Percentiles rank a stretch among this genome's conserved stretches.
phyloP scores from a whole-genome alignment of 345 rosid species.

The Populus deltoides region DNA sequence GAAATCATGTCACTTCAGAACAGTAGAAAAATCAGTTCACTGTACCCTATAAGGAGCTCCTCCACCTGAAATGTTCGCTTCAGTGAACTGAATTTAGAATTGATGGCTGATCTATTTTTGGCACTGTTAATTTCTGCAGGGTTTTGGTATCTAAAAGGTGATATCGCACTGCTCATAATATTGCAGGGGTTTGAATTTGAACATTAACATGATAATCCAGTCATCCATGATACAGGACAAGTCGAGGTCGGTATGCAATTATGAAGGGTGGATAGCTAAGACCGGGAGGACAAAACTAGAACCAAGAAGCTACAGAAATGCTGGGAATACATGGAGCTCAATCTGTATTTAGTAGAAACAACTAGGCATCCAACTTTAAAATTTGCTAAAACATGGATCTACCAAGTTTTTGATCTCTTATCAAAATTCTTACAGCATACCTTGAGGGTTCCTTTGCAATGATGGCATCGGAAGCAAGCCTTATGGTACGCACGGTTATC shows the following conservation, averaged over 20 bases:
- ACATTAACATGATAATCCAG: background rate
- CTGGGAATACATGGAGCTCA: background rate
- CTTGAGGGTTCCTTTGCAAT: conserved; percentile 99
- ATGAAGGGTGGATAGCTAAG: background rate
- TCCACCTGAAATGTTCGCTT: background rate
- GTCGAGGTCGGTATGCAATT: background rate
- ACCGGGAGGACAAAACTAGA: background rate
- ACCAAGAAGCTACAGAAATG: background rate
- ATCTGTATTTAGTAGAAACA: background rate
- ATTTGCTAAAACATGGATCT: background rate
- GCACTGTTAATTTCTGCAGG: background rate
- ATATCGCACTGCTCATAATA: background rate
- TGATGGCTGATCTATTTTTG: background rate
- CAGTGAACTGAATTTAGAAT: background rate
- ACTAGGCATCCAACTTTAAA: background rate
- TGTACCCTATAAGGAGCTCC: background rate
- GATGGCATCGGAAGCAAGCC: conserved; percentile 98
- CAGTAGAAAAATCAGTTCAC: background rate
- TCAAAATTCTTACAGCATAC: conserved; percentile 24
- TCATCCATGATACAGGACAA: background rate
- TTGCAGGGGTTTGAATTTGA: background rate
- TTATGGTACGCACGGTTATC: conserved; percentile 87
- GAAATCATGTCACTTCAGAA: background rate
- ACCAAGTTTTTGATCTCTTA: background rate
- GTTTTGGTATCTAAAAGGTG: background rate